A percentile compares a stretch with the other conserved stretches of the same genome.
Evolutionary conservation across 1,284 basidiomycete genomes (phyloP).

Genomic region (Coniferiporia sulphurascens): DNA sequence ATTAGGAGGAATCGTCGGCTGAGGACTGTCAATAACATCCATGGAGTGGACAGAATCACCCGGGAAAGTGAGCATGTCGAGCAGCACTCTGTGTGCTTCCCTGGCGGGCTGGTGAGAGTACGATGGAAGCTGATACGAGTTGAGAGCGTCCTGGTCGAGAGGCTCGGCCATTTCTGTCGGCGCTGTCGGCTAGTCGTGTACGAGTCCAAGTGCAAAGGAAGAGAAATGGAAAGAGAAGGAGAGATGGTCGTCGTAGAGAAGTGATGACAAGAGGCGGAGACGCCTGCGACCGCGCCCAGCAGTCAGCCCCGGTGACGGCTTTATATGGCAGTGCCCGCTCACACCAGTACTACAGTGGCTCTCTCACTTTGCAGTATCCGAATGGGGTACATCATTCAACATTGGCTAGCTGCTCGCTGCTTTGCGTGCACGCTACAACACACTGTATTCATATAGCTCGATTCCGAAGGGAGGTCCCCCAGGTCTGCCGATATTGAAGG

Average conservation of each 20-base stretch:
- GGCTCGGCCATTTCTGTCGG: not conserved
- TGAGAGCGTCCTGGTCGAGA: not conserved
- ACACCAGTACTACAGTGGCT: not conserved
- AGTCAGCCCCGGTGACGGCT: not conserved
- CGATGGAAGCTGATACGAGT: constrained; percentile 3
- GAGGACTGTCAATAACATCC: constrained; percentile 15
- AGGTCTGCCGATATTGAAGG: too few relatives aligned
- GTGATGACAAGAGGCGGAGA: not conserved
- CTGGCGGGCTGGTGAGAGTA: constrained; percentile 3
- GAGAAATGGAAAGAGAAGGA: constrained; percentile 1
- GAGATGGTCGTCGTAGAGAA: constrained; percentile 16
- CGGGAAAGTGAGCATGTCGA: constrained; percentile 12
- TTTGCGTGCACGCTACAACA: not conserved
- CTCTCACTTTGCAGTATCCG: not conserved
- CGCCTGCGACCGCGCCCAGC: not conserved
- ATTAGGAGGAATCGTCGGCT: constrained; percentile 13
- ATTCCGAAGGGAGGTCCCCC: not conserved
- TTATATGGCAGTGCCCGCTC: constrained; percentile 6
- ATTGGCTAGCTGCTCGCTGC: not conserved
- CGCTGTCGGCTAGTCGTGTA: not conserved
- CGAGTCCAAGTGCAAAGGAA: not conserved
- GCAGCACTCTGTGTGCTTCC: constrained; percentile 1
- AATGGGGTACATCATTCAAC: not conserved
- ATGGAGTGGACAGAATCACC: constrained; percentile 7
- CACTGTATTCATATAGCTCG: not conserved